Evolutionary conservation across 306 rosid genomes (phyloP).

Genomic region (Astragalus glycyphyllos): DNA sequence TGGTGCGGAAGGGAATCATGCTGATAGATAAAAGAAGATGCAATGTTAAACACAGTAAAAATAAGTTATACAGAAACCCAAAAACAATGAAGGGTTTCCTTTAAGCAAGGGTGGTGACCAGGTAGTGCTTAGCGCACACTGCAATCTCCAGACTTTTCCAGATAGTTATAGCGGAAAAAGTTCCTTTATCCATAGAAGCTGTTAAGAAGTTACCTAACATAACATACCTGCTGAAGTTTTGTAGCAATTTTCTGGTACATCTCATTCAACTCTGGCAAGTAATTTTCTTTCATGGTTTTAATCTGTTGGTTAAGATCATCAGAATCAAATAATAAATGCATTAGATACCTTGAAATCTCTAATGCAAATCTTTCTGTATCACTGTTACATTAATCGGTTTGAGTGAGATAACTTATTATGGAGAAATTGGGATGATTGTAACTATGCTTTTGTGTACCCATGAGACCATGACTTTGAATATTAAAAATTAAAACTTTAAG

Average conservation of each 20-base stretch:
- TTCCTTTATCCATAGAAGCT: constrained; percentile 29
- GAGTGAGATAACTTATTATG: not conserved
- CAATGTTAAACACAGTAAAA: constrained; percentile 24
- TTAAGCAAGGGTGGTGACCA: constrained; percentile 24
- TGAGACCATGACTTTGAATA: constrained; percentile 8
- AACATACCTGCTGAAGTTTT: constrained; percentile 77
- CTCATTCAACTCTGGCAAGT: constrained; percentile 72
- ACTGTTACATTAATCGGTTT: constrained; percentile 15
- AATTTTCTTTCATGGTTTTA: constrained; percentile 69
- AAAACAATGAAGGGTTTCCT: constrained; percentile 21
- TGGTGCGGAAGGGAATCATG: constrained; percentile 73
- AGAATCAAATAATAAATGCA: constrained; percentile 34
- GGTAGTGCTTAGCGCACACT: constrained; percentile 31
- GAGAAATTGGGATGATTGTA: constrained; percentile 15
- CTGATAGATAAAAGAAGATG: constrained; percentile 51
- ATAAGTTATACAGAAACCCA: constrained; percentile 7
- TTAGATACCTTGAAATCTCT: constrained; percentile 32
- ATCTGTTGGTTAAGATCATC: constrained; percentile 60
- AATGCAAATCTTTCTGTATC: constrained; percentile 17
- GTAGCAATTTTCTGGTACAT: constrained; percentile 72
- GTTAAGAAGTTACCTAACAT: not conserved
- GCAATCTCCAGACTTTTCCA: constrained; percentile 32
- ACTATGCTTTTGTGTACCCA: constrained; percentile 8
- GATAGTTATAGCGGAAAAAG: constrained; percentile 17
- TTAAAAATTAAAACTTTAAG: constrained; percentile 33